A percentile compares a stretch with the other conserved stretches of the same genome.
phyloP scores from a whole-genome alignment of 148 eudicot species.

The Spergularia marina region DNA sequence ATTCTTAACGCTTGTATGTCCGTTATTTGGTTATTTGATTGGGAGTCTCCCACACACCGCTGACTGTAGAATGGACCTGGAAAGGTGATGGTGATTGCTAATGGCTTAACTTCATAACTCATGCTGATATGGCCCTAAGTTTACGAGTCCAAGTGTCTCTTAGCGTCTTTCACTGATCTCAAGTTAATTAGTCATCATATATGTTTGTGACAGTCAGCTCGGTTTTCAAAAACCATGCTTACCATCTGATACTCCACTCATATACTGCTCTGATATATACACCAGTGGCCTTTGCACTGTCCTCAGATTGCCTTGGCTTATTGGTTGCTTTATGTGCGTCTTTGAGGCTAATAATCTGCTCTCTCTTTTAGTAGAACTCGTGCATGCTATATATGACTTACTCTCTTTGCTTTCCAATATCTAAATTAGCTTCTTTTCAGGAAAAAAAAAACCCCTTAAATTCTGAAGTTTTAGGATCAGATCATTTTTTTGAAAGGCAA shows the following conservation, averaged over 20 bases:
- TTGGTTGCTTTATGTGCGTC: not conserved
- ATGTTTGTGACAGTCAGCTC: no score
- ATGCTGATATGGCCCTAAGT: not conserved
- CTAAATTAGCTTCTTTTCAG: no score
- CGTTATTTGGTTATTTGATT: not conserved
- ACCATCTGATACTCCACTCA: not conserved
- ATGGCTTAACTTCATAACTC: not conserved
- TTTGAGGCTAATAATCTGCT: not conserved
- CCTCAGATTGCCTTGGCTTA: not conserved
- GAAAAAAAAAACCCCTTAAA: no score
- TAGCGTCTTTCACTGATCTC: not conserved
- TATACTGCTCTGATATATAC: not conserved
- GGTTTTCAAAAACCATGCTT: no score
- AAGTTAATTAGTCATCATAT: not conserved
- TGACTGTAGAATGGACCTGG: not conserved
- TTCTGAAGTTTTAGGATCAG: no score
- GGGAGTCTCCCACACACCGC: not conserved
- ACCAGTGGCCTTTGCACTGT: not conserved
- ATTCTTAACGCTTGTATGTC: not conserved
- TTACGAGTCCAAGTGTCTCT: not conserved
- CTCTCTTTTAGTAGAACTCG: not conserved
- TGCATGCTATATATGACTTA: not conserved
- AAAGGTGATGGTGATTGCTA: not conserved
- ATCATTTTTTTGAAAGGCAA: no score
- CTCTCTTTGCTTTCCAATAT: not conserved